Conservation (phyloP, 176 grass and related monocot genomes). For the Triticum dicoccoides region DNA sequence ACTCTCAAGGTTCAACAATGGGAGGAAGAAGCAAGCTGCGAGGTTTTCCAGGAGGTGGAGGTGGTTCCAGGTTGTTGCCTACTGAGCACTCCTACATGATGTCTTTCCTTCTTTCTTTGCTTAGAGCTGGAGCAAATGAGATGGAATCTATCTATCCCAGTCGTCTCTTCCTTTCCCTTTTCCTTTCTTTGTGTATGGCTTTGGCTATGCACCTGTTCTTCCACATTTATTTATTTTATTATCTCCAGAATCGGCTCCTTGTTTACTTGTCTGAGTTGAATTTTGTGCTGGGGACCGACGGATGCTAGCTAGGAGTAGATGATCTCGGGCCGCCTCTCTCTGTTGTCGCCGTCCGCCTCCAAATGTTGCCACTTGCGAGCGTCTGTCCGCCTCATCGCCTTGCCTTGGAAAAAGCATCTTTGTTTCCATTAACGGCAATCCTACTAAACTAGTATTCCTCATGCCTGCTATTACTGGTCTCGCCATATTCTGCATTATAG, state of each 20-base stretch:
- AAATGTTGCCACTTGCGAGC: not conserved
- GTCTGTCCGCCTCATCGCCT: constrained; percentile 9
- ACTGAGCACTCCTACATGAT: not conserved
- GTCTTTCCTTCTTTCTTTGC: not conserved
- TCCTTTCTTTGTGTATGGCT: not conserved
- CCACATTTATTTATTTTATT: not conserved
- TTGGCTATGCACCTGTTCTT: not conserved
- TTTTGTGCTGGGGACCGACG: not conserved
- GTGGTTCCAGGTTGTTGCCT: not conserved
- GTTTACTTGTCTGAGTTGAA: not conserved
- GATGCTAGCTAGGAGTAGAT: not conserved
- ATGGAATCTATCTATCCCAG: constrained; percentile 15
- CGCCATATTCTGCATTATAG: not conserved
- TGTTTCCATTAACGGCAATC: not conserved
- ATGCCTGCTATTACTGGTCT: not conserved
- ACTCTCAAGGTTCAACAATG: not conserved
- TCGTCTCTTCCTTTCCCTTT: constrained; percentile 10
- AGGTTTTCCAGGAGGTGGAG: not conserved
- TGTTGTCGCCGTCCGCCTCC: not conserved
- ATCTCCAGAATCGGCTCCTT: not conserved
- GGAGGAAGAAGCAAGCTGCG: too few species aligned
- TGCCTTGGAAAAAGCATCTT: constrained; percentile 10
- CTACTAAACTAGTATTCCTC: not conserved
- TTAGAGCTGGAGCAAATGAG: constrained; percentile 9
- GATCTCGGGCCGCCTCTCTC: constrained; percentile 18